Evolutionary conservation across 805 yeast genomes (phyloP).

Genomic region (Ogataea haglerorum): DNA sequence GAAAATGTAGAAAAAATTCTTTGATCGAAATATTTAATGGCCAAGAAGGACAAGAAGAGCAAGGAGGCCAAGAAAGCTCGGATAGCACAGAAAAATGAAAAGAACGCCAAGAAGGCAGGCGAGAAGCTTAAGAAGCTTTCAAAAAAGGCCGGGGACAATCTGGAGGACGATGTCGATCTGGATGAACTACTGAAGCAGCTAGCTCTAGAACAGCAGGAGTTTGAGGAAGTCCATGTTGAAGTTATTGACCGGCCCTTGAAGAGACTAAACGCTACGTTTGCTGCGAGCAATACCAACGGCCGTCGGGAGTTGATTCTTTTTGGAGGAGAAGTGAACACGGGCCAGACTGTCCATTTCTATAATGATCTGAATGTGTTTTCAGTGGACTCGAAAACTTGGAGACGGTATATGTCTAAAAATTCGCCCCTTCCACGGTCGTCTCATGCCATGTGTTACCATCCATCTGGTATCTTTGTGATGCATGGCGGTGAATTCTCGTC

Average conservation of each 20-base stretch:
- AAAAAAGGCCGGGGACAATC: constrained; percentile 76
- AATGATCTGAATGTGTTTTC: constrained; percentile 77
- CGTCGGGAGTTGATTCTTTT: constrained; percentile 76
- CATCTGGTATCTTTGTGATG: constrained; percentile 77
- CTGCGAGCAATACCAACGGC: constrained; percentile 70
- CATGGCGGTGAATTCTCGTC: constrained; percentile 98
- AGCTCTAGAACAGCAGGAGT: constrained; percentile 75
- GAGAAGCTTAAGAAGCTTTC: constrained; percentile 66
- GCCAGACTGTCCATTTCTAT: constrained; percentile 60
- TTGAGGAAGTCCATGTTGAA: constrained; percentile 66
- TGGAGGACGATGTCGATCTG: constrained; percentile 77
- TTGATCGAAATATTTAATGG: constrained; percentile 53
- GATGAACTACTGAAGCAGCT: constrained; percentile 78
- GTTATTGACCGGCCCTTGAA: constrained; percentile 57
- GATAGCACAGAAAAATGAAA: constrained; percentile 75
- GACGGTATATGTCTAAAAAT: constrained; percentile 72
- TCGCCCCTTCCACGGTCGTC: constrained; percentile 91
- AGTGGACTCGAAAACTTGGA: constrained; percentile 79
- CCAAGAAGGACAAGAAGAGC: constrained; percentile 77
- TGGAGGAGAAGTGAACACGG: constrained; percentile 78
- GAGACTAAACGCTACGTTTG: constrained; percentile 72
- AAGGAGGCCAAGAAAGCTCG: constrained; percentile 92
- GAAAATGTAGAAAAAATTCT: not conserved
- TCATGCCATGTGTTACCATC: constrained; percentile 91
- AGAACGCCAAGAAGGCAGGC: constrained; percentile 71